A percentile compares a stretch with the other conserved stretches of the same genome.
Evolutionary conservation across 2,329 filamentous ascomycete genomes (phyloP).

Genomic region (Botrytis sinoallii): DNA sequence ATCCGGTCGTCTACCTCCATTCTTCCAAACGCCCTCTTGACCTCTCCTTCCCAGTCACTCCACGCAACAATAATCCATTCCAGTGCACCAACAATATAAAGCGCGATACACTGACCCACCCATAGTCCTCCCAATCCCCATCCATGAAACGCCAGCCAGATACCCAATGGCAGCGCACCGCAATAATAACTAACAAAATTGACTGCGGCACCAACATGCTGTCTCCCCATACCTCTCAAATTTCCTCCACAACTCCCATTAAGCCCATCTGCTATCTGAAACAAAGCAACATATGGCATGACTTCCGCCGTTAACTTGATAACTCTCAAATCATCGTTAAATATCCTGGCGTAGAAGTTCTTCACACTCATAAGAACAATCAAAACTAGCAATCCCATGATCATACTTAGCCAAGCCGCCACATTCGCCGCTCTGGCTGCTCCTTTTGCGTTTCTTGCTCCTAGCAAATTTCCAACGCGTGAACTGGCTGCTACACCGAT

Average conservation of each 20-base stretch:
- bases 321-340: constrained; percentile 74
- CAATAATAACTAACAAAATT: constrained; percentile 83
- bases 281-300: constrained; percentile 82
- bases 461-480: constrained; percentile 76
- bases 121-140: constrained; percentile 80
- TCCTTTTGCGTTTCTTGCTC: constrained; percentile 60
- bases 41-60: constrained; percentile 74
- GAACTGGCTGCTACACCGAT: constrained; percentile 78
- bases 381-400: constrained; percentile 66
- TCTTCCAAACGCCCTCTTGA: constrained; percentile 65
- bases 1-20: constrained; percentile 52
- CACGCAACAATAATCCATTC: constrained; percentile 79
- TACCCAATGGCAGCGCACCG: constrained; percentile 75
- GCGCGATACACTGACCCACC: constrained; percentile 77
- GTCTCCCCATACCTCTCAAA: constrained; percentile 78
- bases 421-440: constrained; percentile 72
- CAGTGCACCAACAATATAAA: constrained; percentile 73
- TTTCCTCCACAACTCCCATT: constrained; percentile 82
- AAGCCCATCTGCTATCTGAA: constrained; percentile 85
- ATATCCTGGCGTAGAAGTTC: constrained; percentile 71
- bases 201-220: constrained; percentile 79
- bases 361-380: constrained; percentile 66
- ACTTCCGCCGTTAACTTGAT: constrained; percentile 70
- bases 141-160: constrained; percentile 81
- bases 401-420: constrained; percentile 68